Percentiles rank a stretch among this genome's conserved stretches.
These are phyloP conservation scores for Candida nonsorbophila DNA, from an alignment of 805 yeast genomes.

Conservation along the genomic window DNA sequence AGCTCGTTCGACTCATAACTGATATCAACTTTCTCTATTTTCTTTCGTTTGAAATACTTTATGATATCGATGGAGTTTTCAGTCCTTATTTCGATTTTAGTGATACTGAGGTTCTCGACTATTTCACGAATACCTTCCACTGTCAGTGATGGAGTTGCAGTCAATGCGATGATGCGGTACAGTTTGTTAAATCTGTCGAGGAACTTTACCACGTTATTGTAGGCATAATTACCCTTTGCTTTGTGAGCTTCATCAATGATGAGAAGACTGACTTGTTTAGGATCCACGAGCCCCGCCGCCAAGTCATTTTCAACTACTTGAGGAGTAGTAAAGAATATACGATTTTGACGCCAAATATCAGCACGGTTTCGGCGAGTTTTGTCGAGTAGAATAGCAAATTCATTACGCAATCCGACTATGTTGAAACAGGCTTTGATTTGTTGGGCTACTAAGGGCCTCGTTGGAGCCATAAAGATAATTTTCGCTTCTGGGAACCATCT, in stretches of 20 bases:
- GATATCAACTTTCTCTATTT: conserved; percentile 60
- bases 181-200: conserved; percentile 49
- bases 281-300: conserved; percentile 66
- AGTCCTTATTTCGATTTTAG: conserved; percentile 79
- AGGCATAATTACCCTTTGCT: conserved; percentile 86
- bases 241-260: conserved; percentile 96
- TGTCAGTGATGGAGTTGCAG: conserved; percentile 94
- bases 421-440: conserved; percentile 91
- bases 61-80: conserved; percentile 76
- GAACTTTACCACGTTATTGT: conserved; percentile 73
- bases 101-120: conserved; percentile 64
- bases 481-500: conserved; percentile 81
- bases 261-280: conserved; percentile 66
- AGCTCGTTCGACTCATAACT: conserved; percentile 28
- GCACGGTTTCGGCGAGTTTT: conserved; percentile 54
- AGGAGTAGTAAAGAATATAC: conserved; percentile 92
- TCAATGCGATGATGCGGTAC: conserved; percentile 75
- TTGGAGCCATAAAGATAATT: conserved; percentile 93
- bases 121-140: conserved; percentile 86
- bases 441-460: conserved; percentile 93
- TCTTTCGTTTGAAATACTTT: conserved; percentile 70
- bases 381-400: conserved; percentile 75
- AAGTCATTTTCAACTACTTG: conserved; percentile 93
- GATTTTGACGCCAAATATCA: conserved; percentile 69
- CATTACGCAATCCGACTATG: conserved; percentile 71